Conservation (phyloP, 106 monocot genomes). For the Posidonia australis region DNA sequence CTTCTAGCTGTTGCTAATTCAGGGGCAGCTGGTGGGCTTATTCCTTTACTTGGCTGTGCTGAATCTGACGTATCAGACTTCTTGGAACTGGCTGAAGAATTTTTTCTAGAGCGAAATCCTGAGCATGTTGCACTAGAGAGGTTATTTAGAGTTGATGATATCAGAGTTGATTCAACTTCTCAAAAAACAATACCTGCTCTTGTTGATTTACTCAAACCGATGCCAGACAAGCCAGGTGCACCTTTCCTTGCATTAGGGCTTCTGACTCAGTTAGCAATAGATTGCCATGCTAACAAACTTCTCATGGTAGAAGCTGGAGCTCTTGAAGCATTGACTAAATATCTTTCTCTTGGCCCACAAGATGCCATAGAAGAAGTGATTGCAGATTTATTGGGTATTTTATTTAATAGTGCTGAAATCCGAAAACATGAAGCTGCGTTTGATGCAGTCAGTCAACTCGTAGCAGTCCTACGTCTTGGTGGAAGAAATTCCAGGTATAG, state of each 20-base stretch:
- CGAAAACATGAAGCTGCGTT: slow-evolving; percentile 66
- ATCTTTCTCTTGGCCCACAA: slow-evolving; percentile 88
- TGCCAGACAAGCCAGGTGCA: slow-evolving; percentile 94
- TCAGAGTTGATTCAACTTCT: slow-evolving; percentile 64
- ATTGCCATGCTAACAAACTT: slow-evolving; percentile 59
- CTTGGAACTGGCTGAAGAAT: slow-evolving; percentile 72
- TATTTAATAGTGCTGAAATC: slow-evolving; percentile 82
- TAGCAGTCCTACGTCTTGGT: slow-evolving; percentile 85
- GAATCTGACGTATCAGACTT: slow-evolving; percentile 80
- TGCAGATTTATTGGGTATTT: slow-evolving; percentile 76
- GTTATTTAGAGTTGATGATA: slow-evolving; percentile 90
- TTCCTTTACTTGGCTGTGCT: slow-evolving; percentile 95
- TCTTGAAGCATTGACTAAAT: slow-evolving; percentile 80
- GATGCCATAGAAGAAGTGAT: slow-evolving; percentile 94
- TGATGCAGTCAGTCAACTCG: slow-evolving; percentile 81
- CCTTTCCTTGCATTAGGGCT: slow-evolving; percentile 78
- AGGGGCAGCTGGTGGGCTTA: slow-evolving; percentile 62
- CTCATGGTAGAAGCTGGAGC: slow-evolving; percentile 95
- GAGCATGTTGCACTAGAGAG: slow-evolving; percentile 69
- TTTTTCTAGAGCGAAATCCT: slow-evolving; percentile 54
- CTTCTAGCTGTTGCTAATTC: slow-evolving; percentile 86
- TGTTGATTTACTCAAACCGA: slow-evolving; percentile 97
- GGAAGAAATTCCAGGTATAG: slow-evolving; percentile 90
- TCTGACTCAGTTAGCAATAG: slow-evolving; percentile 69
- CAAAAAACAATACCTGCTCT: slow-evolving; percentile 81